A percentile compares a stretch with the other conserved stretches of the same genome.
Conservation (phyloP, 208 protist genomes). For the Herpetomonas tarakana region DNA sequence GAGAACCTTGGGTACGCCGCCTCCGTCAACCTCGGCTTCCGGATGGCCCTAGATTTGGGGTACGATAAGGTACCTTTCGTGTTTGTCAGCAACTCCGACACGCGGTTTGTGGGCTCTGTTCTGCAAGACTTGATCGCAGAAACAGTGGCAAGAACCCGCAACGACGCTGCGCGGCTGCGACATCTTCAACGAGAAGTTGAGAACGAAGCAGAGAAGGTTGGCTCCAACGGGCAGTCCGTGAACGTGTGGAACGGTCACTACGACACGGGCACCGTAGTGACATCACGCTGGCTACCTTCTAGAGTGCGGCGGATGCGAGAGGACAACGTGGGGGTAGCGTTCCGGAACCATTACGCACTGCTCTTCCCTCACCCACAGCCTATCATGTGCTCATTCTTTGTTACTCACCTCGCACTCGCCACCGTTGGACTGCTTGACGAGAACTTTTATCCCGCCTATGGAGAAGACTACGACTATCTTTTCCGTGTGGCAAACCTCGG, state of each 20-base stretch:
- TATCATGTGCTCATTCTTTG: slow-evolving; percentile 25
- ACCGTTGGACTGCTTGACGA: slow-evolving; percentile 52
- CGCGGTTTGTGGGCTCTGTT: slow-evolving; percentile 17
- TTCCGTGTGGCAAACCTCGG: slow-evolving; percentile 23
- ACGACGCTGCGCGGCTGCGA: slow-evolving; percentile 6
- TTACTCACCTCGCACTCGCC: slow-evolving; percentile 35
- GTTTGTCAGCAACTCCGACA: slow-evolving; percentile 33
- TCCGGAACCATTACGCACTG: slow-evolving; percentile 13
- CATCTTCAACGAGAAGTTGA: slow-evolving; percentile 14
- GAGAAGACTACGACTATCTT: slow-evolving; percentile 44
- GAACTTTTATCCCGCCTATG: slow-evolving; percentile 54
- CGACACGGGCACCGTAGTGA: slow-evolving; percentile 6
- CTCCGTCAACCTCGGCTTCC: slow-evolving; percentile 30
- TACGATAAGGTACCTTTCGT: slow-evolving; percentile 31
- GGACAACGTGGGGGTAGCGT: slow-evolving; percentile 10
- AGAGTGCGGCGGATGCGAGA: slow-evolving; percentile 30
- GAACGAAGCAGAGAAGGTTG: slow-evolving; percentile 4
- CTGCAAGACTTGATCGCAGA: slow-evolving; percentile 14
- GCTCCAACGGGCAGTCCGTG: slow-evolving; percentile 3
- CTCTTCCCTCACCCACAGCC: slow-evolving; percentile 22
- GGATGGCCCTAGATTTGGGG: slow-evolving; percentile 13
- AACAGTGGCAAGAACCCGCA: neutral
- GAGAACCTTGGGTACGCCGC: slow-evolving; percentile 26
- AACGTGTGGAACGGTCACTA: neutral
- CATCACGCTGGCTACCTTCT: slow-evolving; percentile 35